Evolutionary conservation across 805 yeast genomes (phyloP), one percentile per base, ranked within the genome.

Genomic region (Metschnikowia continentalis): DNA sequence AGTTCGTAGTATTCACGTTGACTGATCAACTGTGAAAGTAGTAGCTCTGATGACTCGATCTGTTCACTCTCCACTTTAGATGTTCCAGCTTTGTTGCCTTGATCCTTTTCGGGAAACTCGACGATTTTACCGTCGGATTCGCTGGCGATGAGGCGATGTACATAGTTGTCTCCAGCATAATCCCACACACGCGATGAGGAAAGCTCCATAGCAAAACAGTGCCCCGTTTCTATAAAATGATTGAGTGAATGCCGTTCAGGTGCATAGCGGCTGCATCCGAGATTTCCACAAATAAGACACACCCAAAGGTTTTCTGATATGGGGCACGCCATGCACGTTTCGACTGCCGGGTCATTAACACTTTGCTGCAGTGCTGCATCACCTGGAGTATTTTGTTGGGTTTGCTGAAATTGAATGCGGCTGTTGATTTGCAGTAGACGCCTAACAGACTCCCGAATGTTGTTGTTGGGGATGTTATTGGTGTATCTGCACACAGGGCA

Each of bases 401-500:
- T 35, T 37, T 51, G 60, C 32, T 54, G 60, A 32, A 42, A 56
- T 35, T 56, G 61, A 55, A 58, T 55, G 3, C 59, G 54, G 35
- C 58, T 50, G 46, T 58, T 59, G 41, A 63, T 57, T 42, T 61
- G 67, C 69, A 67, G 73, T 36, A 70, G 57, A 39, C 75, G 58
- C 44, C 74, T 58, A 22, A 67, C 62, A 2, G 71, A 59, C 46
- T 69, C 58, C 26, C 75, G 54, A 17, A 70, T 65, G 47, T 64
- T 66, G 40, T 63, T 68, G 54, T 70, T 71, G n/a, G 72, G 64
- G 5, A 67, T 54, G 48, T 63, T 67, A 50, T 71, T 85, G 1
- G 96, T 82, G 60, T 88, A 88, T 38, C 97, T 72, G 62, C 97
- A 90, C 2, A 90, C 91, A 0, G 97, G 97, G 63, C 97, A 90